These are phyloP conservation scores for Tricholomella constricta DNA, from an alignment of 768 basidiomycete genomes.

Conservation along the genomic window DNA sequence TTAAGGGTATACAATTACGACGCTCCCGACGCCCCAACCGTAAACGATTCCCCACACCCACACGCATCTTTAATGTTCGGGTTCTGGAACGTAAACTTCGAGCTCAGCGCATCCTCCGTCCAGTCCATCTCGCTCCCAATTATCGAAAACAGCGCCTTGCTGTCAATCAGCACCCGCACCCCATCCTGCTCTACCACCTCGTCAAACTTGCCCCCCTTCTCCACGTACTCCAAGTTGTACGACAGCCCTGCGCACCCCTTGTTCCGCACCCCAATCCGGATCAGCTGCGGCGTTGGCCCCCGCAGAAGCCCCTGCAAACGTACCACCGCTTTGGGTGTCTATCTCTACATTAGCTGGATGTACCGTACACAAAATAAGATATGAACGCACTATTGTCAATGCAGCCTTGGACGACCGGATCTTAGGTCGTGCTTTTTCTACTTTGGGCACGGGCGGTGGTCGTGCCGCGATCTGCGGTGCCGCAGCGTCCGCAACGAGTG, in stretches of 20 bases:
- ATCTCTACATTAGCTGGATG: slow-evolving; percentile 5
- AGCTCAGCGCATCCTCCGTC: slow-evolving; percentile 88
- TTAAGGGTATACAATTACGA: too few relatives aligned
- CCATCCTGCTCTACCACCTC: slow-evolving; percentile 97
- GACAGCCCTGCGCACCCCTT: slow-evolving; percentile 91
- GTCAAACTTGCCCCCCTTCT: slow-evolving; percentile 87
- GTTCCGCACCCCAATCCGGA: slow-evolving; percentile 94
- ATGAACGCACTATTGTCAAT: slow-evolving; percentile 64
- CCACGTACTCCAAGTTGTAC: slow-evolving; percentile 96
- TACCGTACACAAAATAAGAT: slow-evolving; percentile 1
- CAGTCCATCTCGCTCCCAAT: slow-evolving; percentile 99
- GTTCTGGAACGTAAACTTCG: slow-evolving; percentile 84
- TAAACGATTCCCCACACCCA: slow-evolving; percentile 94
- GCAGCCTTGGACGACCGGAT: slow-evolving; percentile 78
- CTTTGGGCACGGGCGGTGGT: slow-evolving; percentile 69
- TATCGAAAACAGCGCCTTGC: slow-evolving; percentile 95
- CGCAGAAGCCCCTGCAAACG: slow-evolving; percentile 73
- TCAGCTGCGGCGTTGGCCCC: slow-evolving; percentile 87
- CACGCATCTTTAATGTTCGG: slow-evolving; percentile 95
- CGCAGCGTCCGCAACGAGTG: slow-evolving; percentile 58
- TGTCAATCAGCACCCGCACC: slow-evolving; percentile 91
- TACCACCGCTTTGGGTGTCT: slow-evolving; percentile 81
- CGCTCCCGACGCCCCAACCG: slow-evolving; percentile 51
- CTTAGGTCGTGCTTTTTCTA: slow-evolving; percentile 62
- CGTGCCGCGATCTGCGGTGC: slow-evolving; percentile 74